phyloP scores from a whole-genome alignment of 176 grass and related monocot genomes.

The Avena insularis region DNA sequence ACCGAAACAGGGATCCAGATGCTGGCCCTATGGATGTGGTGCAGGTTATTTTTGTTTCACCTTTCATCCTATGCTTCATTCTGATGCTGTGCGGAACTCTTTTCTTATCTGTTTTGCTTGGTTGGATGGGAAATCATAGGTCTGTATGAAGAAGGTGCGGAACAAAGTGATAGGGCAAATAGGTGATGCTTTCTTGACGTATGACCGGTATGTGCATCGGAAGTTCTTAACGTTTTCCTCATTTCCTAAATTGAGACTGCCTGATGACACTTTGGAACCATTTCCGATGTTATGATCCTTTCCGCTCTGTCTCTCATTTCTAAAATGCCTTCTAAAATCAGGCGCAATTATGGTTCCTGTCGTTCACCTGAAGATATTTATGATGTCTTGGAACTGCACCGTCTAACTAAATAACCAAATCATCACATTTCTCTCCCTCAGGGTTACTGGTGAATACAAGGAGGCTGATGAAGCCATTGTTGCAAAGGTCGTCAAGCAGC shows the following conservation, averaged over 20 bases:
- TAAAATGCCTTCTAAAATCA: not conserved
- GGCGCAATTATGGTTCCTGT: not conserved
- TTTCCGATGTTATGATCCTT: not conserved
- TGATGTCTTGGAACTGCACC: not conserved
- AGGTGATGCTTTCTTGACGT: constrained; percentile 84
- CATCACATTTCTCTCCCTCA: constrained; percentile 29
- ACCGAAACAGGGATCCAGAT: constrained; percentile 75
- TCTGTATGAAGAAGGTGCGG: constrained; percentile 92
- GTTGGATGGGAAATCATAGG: constrained; percentile 43
- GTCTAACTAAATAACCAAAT: constrained; percentile 5
- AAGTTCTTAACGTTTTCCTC: not conserved
- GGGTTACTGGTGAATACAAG: constrained; percentile 70
- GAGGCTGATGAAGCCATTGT: constrained; percentile 45
- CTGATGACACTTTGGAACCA: constrained; percentile 20
- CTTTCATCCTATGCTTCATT: not conserved
- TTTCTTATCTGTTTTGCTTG: not conserved
- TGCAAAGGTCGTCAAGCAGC: not conserved
- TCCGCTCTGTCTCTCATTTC: not conserved
- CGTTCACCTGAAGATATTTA: constrained; percentile 8
- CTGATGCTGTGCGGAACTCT: not conserved
- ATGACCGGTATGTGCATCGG: constrained; percentile 62
- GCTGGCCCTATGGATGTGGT: constrained; percentile 74
- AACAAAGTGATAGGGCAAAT: constrained; percentile 93
- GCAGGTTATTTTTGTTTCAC: constrained; percentile 56
- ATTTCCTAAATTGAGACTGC: not conserved